Evolutionary conservation across 495 filamentous ascomycete species (phyloP).

Genomic region (Neohortaea acidophila): DNA sequence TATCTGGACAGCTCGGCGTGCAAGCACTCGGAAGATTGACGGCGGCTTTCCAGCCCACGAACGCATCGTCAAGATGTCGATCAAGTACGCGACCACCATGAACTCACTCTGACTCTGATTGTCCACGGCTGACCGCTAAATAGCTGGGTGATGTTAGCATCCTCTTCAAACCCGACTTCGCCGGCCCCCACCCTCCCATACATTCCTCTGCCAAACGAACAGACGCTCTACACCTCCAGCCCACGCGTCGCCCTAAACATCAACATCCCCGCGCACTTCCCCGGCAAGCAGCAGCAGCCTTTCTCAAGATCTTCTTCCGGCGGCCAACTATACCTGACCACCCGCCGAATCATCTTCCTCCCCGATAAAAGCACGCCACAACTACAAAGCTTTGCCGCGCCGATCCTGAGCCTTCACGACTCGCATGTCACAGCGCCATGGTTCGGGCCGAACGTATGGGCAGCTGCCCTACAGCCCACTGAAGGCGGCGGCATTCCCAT

Average conservation of each 20-base stretch:
- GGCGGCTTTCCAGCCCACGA: too few species aligned
- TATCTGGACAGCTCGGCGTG: too few species aligned
- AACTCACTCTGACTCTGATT: too few species aligned
- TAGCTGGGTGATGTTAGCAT: conserved; percentile 68
- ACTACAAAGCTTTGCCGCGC: conserved; percentile 77
- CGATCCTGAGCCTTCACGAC: conserved; percentile 72
- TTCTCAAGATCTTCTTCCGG: conserved; percentile 43
- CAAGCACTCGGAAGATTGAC: too few species aligned
- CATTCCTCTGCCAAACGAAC: conserved; percentile 55
- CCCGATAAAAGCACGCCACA: conserved; percentile 50
- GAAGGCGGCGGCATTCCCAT: conserved; percentile 65
- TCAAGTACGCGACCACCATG: too few species aligned
- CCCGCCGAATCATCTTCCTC: conserved; percentile 82
- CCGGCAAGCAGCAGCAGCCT: conserved; percentile 39
- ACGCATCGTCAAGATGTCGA: too few species aligned
- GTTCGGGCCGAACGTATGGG: conserved; percentile 94
- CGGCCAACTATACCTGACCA: conserved; percentile 68
- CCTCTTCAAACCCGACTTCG: conserved; percentile 33
- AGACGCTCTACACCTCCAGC: conserved; percentile 53
- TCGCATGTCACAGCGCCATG: conserved; percentile 82
- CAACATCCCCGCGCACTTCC: conserved; percentile 42
- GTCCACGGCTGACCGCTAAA: conserved; percentile 27
- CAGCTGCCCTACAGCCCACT: conserved; percentile 61
- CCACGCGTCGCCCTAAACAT: conserved; percentile 52
- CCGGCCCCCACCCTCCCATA: conserved; percentile 36